Evolutionary conservation across 2,329 filamentous ascomycete species (phyloP).

Genomic region (Scytalidium sp.): DNA sequence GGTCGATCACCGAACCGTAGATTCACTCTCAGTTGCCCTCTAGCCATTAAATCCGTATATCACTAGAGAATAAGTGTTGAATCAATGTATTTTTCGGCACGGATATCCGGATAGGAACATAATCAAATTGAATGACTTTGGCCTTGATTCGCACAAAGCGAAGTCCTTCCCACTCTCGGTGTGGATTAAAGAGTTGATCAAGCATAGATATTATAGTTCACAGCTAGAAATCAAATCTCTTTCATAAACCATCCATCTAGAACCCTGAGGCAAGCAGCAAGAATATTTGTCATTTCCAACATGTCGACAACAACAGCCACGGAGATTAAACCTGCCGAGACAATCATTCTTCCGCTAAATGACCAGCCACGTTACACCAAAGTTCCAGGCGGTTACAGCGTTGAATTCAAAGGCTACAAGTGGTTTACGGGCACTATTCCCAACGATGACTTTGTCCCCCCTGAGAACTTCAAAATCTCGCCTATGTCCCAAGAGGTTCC

Average conservation of each 20-base stretch:
- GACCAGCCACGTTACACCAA: not conserved
- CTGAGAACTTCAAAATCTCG: not conserved
- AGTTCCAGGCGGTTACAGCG: not conserved
- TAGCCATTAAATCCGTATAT: not conserved
- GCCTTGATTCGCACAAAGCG: not conserved
- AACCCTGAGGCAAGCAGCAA: not conserved
- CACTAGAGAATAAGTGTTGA: not conserved
- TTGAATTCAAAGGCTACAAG: not conserved
- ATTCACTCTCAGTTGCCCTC: not conserved
- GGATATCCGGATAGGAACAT: not conserved
- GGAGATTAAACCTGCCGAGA: not conserved
- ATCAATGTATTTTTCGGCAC: not conserved
- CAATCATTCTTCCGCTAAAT: not conserved
- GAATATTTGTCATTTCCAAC: not conserved
- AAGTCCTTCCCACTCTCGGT: not conserved
- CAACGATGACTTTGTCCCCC: not conserved
- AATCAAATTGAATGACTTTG: not conserved
- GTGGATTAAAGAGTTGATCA: not conserved
- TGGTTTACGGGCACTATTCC: not conserved
- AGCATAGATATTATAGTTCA: not conserved
- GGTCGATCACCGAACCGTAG: not conserved
- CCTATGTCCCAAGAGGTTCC: not conserved
- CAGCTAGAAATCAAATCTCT: not conserved
- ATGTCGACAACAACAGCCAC: not conserved
- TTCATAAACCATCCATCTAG: not conserved